phyloP scores from a whole-genome alignment of 2,329 filamentous ascomycete species.

The Aspergillus sergii region DNA sequence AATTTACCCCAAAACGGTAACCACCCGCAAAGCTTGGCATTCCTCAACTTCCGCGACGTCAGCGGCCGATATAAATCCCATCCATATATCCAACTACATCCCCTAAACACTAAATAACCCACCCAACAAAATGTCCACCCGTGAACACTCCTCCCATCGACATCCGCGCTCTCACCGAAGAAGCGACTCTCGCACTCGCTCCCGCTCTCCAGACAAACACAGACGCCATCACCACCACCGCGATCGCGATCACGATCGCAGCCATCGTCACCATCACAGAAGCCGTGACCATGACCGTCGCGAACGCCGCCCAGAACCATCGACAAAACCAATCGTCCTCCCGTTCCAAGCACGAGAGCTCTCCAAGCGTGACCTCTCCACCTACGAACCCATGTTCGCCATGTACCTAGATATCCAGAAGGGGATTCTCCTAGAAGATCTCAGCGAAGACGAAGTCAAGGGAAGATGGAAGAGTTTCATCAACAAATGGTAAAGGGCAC shows the following conservation, averaged over 20 bases:
- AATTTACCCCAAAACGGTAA: not conserved
- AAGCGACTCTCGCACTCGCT: constrained; percentile 33
- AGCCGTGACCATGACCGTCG: constrained; percentile 16
- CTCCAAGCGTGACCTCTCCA: constrained; percentile 67
- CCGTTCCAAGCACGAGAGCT: constrained; percentile 69
- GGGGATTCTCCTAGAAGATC: constrained; percentile 65
- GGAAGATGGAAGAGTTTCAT: constrained; percentile 95
- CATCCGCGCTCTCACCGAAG: constrained; percentile 15
- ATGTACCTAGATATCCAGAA: constrained; percentile 91
- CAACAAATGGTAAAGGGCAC: constrained; percentile 70
- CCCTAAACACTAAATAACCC: not conserved
- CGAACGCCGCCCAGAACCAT: constrained; percentile 8
- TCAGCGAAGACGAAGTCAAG: constrained; percentile 74
- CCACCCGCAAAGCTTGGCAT: constrained; percentile 17
- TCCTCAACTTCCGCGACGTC: not conserved
- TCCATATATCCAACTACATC: not conserved
- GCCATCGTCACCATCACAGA: constrained; percentile 7
- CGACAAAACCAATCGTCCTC: constrained; percentile 45
- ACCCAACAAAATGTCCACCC: constrained; percentile 9
- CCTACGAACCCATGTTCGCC: constrained; percentile 73
- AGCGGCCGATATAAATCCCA: not conserved
- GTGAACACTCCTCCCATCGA: constrained; percentile 23
- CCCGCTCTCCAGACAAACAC: constrained; percentile 40
- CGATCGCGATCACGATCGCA: constrained; percentile 16
- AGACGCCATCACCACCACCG: constrained; percentile 27